A percentile compares a stretch with the other conserved stretches of the same genome.
phyloP scores from a whole-genome alignment of 495 filamentous ascomycete genomes.

The Tuber brumale region DNA sequence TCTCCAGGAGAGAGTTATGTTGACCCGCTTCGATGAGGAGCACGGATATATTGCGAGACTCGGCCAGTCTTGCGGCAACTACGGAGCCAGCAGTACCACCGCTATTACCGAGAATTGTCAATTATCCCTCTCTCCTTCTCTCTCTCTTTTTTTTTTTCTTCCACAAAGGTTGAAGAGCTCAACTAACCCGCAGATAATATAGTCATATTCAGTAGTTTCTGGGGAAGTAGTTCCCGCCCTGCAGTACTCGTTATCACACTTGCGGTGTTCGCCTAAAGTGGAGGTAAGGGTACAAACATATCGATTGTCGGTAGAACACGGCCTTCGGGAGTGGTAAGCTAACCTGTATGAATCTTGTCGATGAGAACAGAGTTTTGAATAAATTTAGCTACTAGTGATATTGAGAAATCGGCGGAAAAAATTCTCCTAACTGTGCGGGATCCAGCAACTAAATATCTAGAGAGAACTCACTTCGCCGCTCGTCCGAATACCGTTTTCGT shows the following conservation, averaged over 20 bases:
- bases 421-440: background rate
- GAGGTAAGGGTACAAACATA: background rate
- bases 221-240: background rate
- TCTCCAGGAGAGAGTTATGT: background rate
- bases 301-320: background rate
- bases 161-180: background rate
- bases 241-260: background rate
- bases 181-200: conserved; percentile 11
- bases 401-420: background rate
- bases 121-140: background rate
- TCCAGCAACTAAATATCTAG: background rate
- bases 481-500: background rate
- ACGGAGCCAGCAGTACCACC: conserved; percentile 10
- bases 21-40: conserved; percentile 12
- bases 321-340: background rate
- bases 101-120: background rate
- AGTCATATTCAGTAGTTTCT: conserved; percentile 3
- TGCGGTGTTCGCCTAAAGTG: background rate
- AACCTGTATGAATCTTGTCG: background rate
- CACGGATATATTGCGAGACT: background rate
- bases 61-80: conserved; percentile 5
- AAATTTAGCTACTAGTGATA: background rate
- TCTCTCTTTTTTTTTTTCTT: background rate
- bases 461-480: background rate
- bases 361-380: background rate